Conservation (phyloP, 306 rosid species). For the Macrotyloma uniflorum region DNA sequence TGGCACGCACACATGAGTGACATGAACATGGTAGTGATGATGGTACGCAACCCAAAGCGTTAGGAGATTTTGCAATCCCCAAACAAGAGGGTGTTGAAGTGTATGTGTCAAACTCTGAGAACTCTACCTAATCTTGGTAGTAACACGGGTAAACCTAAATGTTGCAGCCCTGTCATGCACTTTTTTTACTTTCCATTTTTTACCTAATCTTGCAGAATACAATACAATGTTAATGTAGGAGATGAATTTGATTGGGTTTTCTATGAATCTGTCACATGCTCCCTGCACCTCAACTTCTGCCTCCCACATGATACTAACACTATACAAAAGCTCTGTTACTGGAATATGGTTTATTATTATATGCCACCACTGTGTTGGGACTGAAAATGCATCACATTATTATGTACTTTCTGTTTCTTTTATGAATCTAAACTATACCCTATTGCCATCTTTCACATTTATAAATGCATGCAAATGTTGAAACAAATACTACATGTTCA, state of each 20-base stretch:
- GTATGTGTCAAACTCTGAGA: neutral
- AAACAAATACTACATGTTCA: neutral
- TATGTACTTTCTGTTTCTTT: too few relatives aligned
- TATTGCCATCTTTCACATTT: too few relatives aligned
- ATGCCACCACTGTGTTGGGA: too few relatives aligned
- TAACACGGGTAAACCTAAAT: conserved; percentile 3
- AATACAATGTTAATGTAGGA: too few relatives aligned
- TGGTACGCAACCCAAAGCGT: conserved; percentile 1
- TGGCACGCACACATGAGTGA: neutral
- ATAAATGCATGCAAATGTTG: neutral
- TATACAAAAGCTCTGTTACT: too few relatives aligned
- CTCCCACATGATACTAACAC: too few relatives aligned
- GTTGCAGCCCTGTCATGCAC: neutral
- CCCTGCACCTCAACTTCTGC: too few relatives aligned
- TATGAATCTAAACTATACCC: too few relatives aligned
- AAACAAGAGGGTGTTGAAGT: neutral
- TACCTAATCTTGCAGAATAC: conserved; percentile 14
- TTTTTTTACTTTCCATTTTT: conserved; percentile 21
- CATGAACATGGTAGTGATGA: neutral
- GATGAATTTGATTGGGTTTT: conserved; percentile 18
- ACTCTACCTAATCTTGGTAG: neutral
- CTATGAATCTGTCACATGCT: conserved; percentile 15
- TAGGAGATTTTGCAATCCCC: neutral
- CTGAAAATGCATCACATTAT: too few relatives aligned
- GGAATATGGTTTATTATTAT: too few relatives aligned